Base-by-base conservation (phyloP, 164 flowering plant genomes). In the Houttuynia cordata region DNA sequence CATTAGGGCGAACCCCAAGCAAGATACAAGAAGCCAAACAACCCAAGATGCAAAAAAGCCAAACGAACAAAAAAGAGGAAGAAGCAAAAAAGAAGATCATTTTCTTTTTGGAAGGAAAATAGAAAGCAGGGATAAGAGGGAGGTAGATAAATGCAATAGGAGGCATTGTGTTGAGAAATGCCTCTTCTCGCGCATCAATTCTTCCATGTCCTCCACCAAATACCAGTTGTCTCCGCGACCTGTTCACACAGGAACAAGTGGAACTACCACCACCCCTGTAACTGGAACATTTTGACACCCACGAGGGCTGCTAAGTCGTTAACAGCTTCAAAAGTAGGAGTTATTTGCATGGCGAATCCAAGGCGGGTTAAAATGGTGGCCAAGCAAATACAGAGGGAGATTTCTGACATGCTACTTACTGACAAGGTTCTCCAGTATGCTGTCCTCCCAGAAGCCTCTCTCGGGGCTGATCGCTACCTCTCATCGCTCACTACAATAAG, bases 301-400 rank as follows among this genome's bases (percentile, higher is more conserved):
- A 23, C 3, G 9, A 0, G 34, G 34, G 17, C 57, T 12, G 10
- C 24, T 3, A 20, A 23, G 12, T 23, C 57, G 24, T 17, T 54
- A 24, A 23, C 57, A 40, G 39, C 15, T n/a, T 24, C 37, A 7
- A 30, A 49, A 49, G 7, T 8, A 45, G 15, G 45, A 22, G 58
- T 65, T 20, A 58, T 4, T 21, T 93, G 97, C 72, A 93, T 93
- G 97, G 98, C 98, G 19, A 82, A 78, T 62, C 86, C 86, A 14
- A 67, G 96, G 71, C 84, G 99, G 62, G 96, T 87, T 71, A 81
- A 85, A 66, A 90, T 84, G 97, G 99, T 93, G 73, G 88, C 96
- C 0, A 88, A 83, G 69, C 97, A 93, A 71, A 93, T 93, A 65
- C 57, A 62, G 72, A 81, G 99, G 50, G 97, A 86, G 74, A 68